Evolutionary conservation across 352 stramenopile genomes (phyloP).

Genomic region (Phytophthora boehmeriae): DNA sequence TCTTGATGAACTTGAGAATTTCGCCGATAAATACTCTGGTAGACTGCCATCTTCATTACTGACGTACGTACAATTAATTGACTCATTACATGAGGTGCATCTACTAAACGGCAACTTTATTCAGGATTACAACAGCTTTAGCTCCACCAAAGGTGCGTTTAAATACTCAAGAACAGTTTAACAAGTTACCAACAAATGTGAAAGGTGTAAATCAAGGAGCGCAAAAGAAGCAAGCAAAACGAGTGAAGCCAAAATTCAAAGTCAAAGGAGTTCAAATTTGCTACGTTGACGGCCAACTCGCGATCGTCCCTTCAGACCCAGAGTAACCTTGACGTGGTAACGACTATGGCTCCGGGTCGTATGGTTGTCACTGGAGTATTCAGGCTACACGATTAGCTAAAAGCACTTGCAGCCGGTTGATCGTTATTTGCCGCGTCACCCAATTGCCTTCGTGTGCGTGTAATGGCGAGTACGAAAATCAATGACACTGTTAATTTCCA

Average conservation of each 20-base stretch:
- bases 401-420: neutral
- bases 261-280: neutral
- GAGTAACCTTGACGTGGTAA: no score
- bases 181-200: no score
- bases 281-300: neutral
- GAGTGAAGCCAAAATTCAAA: neutral
- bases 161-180: no score
- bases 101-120: neutral
- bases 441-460: neutral
- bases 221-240: neutral
- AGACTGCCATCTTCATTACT: slow-evolving; percentile 15
- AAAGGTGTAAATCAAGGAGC: neutral
- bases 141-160: neutral
- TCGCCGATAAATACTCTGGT: slow-evolving; percentile 6
- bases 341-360: no score
- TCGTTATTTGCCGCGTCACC: slow-evolving; percentile 1
- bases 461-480: neutral
- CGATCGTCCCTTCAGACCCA: no score
- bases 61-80: slow-evolving; percentile 6
- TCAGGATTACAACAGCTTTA: neutral
- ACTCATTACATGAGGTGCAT: neutral
- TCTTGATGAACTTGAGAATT: slow-evolving; percentile 2
- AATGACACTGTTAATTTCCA: slow-evolving; percentile 1
- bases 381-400: no score
- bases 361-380: no score